Evolutionary conservation across 106 monocot species (phyloP).

Genomic region (Dendrobium catenatum): DNA sequence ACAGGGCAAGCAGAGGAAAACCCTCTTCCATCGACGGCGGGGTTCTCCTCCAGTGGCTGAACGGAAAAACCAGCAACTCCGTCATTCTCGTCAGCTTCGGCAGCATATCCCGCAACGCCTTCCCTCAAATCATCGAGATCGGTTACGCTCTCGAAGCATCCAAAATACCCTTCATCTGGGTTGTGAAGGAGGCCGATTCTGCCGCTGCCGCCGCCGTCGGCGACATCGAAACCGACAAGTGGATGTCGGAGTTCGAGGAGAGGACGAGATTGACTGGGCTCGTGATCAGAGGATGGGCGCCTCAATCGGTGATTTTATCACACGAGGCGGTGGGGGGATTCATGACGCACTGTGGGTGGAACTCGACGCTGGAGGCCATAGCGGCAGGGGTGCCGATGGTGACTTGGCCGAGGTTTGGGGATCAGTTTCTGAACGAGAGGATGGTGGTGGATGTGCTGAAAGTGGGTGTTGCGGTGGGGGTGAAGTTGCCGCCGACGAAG

Average conservation of each 20-base stretch:
- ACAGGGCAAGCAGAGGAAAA: not conserved
- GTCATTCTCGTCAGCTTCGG: conserved; percentile 4
- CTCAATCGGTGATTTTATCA: not conserved
- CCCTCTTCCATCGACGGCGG: not conserved
- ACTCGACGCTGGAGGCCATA: conserved; percentile 54
- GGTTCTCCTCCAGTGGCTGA: not conserved
- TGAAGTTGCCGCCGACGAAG: not conserved
- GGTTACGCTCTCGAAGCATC: not conserved
- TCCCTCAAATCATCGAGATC: not conserved
- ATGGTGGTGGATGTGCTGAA: conserved; percentile 14
- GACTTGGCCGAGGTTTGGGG: conserved; percentile 15
- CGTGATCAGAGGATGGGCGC: conserved; percentile 9
- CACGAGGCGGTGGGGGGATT: conserved; percentile 1
- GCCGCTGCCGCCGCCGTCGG: not conserved
- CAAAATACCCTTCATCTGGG: not conserved
- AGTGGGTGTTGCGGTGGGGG: conserved; percentile 11
- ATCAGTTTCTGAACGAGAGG: conserved; percentile 21
- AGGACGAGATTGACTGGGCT: not conserved
- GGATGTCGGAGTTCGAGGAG: conserved; percentile 5
- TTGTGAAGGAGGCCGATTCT: not conserved
- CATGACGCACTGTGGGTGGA: conserved; percentile 70
- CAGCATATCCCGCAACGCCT: not conserved
- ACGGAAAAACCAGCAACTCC: not conserved
- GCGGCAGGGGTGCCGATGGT: conserved; percentile 16
- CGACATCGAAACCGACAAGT: not conserved